Evolutionary conservation across 83 land plant genomes (phyloP), one percentile per base, ranked within the genome.

Genomic region (Larix sibirica): DNA sequence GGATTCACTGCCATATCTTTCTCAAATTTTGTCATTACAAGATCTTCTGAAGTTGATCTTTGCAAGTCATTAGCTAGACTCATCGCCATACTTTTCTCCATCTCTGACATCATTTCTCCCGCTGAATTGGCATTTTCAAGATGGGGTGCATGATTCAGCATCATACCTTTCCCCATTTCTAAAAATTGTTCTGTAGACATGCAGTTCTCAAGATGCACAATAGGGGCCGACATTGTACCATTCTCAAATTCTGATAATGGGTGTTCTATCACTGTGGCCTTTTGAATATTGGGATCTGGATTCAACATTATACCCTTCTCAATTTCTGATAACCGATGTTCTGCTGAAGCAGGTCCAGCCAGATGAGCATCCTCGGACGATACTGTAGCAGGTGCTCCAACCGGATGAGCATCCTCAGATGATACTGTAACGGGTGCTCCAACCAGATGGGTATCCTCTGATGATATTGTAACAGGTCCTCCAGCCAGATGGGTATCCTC

Each of bases 271-370:
- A 47, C 54, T 47, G 54, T 47, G 54, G 9, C 54, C 54, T 47
- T 50, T 56, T 23, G 59, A 24, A 56, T 9, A 23, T 24, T 44
- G 16, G 62, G 20, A 56, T 9, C 62, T 28, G 62, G 6, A 77
- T 56, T 77, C 79, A 77, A 56, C 12, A 16, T 50, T 26, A 56
- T 56, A 77, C 79, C 17, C n/a, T 77, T 77, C 33, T 16, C 79
- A 10, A 77, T 77, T 56, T 77, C 79, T 44, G 56, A 50, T 59
- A 77, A 2, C 79, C 21, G 26, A n/a, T 77, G 62, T 58, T 56
- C 62, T 12, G 31, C 62, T 77, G 58, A 77, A 56, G 36, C 47
- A 21, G 62, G 12, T 13, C 26, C 54, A n/a, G 10, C 62, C 17
- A 56, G 28, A 77, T 77, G 62, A 23, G 21, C 24, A 64, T 64